A percentile compares a stretch with the other conserved stretches of the same genome.
phyloP scores from a whole-genome alignment of 169 alveolate species.

The Cryptosporidium andersoni region DNA sequence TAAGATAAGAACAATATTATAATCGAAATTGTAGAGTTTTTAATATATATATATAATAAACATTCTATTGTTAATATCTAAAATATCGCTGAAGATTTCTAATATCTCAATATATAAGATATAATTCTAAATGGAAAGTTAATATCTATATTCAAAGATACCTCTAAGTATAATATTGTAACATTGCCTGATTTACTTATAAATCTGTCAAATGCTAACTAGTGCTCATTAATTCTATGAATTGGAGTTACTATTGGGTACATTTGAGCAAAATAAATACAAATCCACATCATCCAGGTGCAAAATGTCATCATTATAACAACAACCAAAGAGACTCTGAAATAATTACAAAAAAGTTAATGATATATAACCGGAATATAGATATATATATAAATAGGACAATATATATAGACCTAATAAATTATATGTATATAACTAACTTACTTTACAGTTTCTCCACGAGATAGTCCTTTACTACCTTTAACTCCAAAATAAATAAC shows the following conservation, averaged over 20 bases:
- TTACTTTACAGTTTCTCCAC: conserved; percentile 69
- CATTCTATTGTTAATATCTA: too few relatives aligned
- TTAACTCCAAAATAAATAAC: conserved; percentile 54
- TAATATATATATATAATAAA: too few relatives aligned
- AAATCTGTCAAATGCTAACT: background rate
- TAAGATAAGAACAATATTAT: too few relatives aligned
- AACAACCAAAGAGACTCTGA: conserved; percentile 61
- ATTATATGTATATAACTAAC: conserved; percentile 7
- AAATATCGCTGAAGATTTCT: too few relatives aligned
- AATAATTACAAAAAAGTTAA: background rate
- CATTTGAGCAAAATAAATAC: conserved; percentile 62
- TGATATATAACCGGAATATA: background rate
- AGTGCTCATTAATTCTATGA: conserved; percentile 66
- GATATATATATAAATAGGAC: background rate
- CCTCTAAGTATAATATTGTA: too few relatives aligned
- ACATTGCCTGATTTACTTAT: too few relatives aligned
- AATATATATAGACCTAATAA: background rate
- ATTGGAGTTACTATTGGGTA: conserved; percentile 62
- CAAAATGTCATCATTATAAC: conserved; percentile 70
- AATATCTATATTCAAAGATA: too few relatives aligned
- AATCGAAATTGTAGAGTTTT: too few relatives aligned
- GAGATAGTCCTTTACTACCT: conserved; percentile 63
- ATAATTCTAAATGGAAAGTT: too few relatives aligned
- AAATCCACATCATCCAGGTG: conserved; percentile 68
- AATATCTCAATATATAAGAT: too few relatives aligned